phyloP scores from a whole-genome alignment of 1,284 basidiomycete species.

The Cutaneotrichosporon dermatis region DNA sequence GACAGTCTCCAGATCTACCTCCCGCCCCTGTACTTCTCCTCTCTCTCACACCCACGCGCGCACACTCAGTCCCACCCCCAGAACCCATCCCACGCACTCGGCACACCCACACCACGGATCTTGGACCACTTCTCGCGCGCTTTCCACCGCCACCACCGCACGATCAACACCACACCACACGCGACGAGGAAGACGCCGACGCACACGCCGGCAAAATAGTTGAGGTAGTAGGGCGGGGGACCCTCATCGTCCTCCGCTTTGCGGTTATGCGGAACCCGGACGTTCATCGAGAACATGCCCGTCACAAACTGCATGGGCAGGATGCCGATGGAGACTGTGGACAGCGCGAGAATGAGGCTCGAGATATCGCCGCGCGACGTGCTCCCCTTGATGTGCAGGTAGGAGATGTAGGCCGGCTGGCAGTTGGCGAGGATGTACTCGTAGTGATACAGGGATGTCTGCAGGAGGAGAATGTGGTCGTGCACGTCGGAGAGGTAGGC shows the following conservation, averaged over 20 bases:
- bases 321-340: conserved; percentile 63
- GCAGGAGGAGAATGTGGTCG: conserved; percentile 86
- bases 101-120: conserved; percentile 27
- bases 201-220: conserved; percentile 42
- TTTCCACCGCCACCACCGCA: conserved; percentile 44
- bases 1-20: neutral
- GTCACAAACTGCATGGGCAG: conserved; percentile 64
- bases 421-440: conserved; percentile 83
- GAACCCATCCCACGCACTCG: conserved; percentile 38
- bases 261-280: conserved; percentile 50
- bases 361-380: conserved; percentile 62
- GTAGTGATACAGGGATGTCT: conserved; percentile 79
- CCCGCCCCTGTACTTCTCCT: too few relatives aligned
- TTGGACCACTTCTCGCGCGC: conserved; percentile 34
- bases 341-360: conserved; percentile 63
- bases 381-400: conserved; percentile 64
- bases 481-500: conserved; percentile 92
- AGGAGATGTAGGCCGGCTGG: conserved; percentile 77
- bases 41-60: too few relatives aligned
- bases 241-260: conserved; percentile 25
- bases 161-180: conserved; percentile 37
- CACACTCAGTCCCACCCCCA: conserved; percentile 36
- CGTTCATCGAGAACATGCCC: conserved; percentile 63
- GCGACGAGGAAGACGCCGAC: conserved; percentile 34
- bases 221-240: conserved; percentile 23